Base-by-base conservation (phyloP, 495 filamentous ascomycete genomes). In the Podospora conica region DNA sequence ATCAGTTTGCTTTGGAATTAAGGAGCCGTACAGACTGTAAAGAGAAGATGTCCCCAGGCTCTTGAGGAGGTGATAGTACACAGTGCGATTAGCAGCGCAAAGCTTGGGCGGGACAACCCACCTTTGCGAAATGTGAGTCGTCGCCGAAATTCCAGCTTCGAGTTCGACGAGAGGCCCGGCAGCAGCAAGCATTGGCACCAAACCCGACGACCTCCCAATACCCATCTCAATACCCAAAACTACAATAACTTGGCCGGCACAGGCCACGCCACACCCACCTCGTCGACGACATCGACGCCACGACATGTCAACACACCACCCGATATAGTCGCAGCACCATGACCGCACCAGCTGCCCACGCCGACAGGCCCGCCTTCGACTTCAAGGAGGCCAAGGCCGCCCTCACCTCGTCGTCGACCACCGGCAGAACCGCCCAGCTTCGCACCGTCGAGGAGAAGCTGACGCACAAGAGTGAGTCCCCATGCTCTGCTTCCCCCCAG, bases 321-420 rank as follows among this genome's bases (percentile, higher is more conserved):
- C 72, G 68, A 69, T 66, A 72, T 66, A 69, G 66, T 69, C 66
- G 24, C 71, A 65, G 63, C 74, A 80, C 72, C 66, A 82, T 82
- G 80, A 77, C 79, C 76, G 80, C 81, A 80, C 69, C 63, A 66
- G 69, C 72, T 68, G 60, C 65, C 67, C 71, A 64, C 67, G 70
- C 69, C 68, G 65, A 73, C 15, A 58, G 70, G 53, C 66, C 65
- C 68, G 74, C 66, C 65, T 71, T 82, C 58, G 78, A 82, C 69
- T 71, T 76, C 67, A 66, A 65, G 59, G 68, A 68, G 55, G 74
- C 69, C 24, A 72, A 66, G 57, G 69, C 71, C 56, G 80, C 79
- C 21, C 70, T 86, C 25, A 75, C 78, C 40, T 85, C 82, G 24
- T 83, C 83, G 27, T 85, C 82, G 15, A 84, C 83, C 2, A 60